phyloP scores from a whole-genome alignment of 116 monocot species.

The Dioscorea cayenensis region DNA sequence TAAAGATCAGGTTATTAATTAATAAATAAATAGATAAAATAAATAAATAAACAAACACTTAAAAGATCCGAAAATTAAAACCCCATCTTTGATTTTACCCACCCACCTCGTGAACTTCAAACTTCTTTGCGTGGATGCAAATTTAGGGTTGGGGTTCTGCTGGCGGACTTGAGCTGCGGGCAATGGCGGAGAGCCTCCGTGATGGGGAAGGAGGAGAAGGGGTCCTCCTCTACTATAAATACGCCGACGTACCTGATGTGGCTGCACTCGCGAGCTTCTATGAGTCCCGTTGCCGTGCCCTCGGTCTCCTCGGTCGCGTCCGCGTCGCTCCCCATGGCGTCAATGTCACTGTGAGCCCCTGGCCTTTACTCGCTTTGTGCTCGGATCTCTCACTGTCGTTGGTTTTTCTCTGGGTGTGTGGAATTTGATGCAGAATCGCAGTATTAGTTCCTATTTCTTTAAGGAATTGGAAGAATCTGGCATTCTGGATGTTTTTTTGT shows the following conservation, averaged over 20 bases:
- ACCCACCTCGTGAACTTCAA: too few relatives aligned
- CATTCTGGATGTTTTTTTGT: not conserved
- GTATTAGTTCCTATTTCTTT: not conserved
- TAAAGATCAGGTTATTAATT: too few relatives aligned
- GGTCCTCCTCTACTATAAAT: constrained; percentile 89
- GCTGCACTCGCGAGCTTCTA: constrained; percentile 47
- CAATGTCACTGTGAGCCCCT: constrained; percentile 71
- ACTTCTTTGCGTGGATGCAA: not conserved
- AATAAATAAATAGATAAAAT: too few relatives aligned
- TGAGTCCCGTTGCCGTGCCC: constrained; percentile 59
- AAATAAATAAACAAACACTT: too few relatives aligned
- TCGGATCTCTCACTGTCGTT: not conserved
- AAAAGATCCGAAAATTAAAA: too few relatives aligned
- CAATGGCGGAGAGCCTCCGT: not conserved
- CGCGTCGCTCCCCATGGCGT: constrained; percentile 85
- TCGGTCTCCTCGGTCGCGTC: constrained; percentile 84
- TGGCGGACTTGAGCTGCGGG: not conserved
- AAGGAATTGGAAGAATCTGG: not conserved
- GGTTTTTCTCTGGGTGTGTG: too few relatives aligned
- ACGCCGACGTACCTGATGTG: constrained; percentile 55
- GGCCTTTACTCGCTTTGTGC: not conserved
- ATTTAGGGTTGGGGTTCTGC: not conserved
- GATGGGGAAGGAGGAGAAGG: constrained; percentile 18
- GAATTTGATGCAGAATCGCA: not conserved
- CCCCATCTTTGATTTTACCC: too few relatives aligned